Percentiles rank a stretch among this genome's conserved stretches.
These are phyloP conservation scores for Fusarium chaquense DNA, from an alignment of 2,329 filamentous ascomycete genomes.

Conservation along the genomic window DNA sequence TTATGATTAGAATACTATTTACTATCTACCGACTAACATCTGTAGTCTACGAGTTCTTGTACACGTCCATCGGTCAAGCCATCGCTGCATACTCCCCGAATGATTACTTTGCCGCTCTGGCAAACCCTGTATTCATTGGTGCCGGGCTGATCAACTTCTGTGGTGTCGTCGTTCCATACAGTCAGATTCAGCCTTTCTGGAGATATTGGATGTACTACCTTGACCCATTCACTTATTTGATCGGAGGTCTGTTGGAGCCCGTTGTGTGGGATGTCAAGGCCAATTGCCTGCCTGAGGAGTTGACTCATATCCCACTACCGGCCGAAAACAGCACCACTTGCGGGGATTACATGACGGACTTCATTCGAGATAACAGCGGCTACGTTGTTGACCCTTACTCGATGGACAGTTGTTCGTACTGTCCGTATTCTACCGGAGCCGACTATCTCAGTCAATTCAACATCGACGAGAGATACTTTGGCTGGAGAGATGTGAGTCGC, in stretches of 20 bases:
- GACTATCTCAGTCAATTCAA: neutral
- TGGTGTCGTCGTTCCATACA: conserved; percentile 44
- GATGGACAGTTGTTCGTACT: neutral
- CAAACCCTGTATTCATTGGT: conserved; percentile 58
- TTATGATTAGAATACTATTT: neutral
- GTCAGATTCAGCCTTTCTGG: conserved; percentile 43
- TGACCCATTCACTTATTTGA: conserved; percentile 57
- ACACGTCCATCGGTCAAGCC: conserved; percentile 71
- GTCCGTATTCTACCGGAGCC: neutral
- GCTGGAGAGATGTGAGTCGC: conserved; percentile 37
- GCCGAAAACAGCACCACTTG: neutral
- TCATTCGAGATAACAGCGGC: neutral
- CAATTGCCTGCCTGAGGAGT: neutral
- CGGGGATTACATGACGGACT: neutral
- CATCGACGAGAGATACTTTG: neutral
- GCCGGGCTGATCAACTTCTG: conserved; percentile 42
- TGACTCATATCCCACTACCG: conserved; percentile 45
- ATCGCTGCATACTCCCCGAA: conserved; percentile 72
- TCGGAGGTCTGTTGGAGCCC: conserved; percentile 50
- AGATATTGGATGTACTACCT: conserved; percentile 56
- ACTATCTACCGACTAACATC: too few relatives aligned
- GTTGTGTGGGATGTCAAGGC: neutral
- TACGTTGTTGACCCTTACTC: neutral
- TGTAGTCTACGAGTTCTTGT: conserved; percentile 67
- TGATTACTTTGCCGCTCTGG: conserved; percentile 66